Evolutionary conservation across 148 eudicot species (phyloP), one percentile per base, ranked within the genome.

Genomic region (Vaccinium darrowii): DNA sequence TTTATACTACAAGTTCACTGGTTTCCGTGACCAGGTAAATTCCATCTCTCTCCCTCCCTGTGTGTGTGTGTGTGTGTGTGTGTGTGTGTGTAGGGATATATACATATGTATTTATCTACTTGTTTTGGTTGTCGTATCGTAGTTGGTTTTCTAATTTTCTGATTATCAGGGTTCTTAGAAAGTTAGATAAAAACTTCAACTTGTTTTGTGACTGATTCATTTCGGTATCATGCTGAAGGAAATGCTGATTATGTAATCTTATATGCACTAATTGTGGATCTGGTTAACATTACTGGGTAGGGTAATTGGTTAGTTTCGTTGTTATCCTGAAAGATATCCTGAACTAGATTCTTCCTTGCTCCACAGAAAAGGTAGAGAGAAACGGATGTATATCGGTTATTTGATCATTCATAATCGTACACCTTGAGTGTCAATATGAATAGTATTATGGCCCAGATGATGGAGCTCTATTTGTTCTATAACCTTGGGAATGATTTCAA

Each of bases 11-110:
- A 97, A 97, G 85, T 97, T 97, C 88, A 90, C 88, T 84, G 99
- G 99, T 54, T 97, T 97, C 62, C 94, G 95, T 13, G 98, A 95
- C 85, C 95, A 91, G 98, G 98, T 92, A 73, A 80, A 27, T 79
- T 36, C 43, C 73, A 1, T 56, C 15, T 6, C 12, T 10, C 4
- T 23, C 43, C 69, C 79, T 83, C 69, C 79, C 58, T 54, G 1
- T 10, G 3, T 39, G 43, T 58, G 36, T 33, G 36, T 33, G 33
- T 30, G 3, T 39, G 43, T 58, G n/a, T n/a, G n/a, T n/a, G n/a
- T n/a, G 3, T 10, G 30, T 1, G 7, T 74, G 7, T 58, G 62
- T 51, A 25, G 5, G 13, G 52, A 8, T 53, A 53, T 53, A 8
- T 53, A 11, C 14, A 8, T 53, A 53, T 53, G 13, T 53, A 53